A percentile compares a stretch with the other conserved stretches of the same genome.
Evolutionary conservation across 139 green algal genomes (phyloP).

Genomic region (Picochlorum sp.): DNA sequence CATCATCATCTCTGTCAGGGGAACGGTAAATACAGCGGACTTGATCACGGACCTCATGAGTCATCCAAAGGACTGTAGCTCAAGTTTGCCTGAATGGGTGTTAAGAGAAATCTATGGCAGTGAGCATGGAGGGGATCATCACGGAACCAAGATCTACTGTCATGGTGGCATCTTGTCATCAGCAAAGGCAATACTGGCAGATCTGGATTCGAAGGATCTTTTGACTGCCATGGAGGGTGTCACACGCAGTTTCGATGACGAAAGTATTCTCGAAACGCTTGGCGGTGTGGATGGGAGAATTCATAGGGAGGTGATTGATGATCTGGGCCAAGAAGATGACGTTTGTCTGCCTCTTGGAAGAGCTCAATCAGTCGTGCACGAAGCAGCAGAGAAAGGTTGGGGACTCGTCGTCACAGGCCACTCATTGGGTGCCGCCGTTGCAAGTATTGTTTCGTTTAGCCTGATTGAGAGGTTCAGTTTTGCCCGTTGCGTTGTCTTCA

Average conservation of each 20-base stretch:
- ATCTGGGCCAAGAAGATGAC: constrained; percentile 4
- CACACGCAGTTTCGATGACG: background rate
- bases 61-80: constrained; percentile 25
- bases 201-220: constrained; percentile 35
- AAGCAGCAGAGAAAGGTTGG: constrained; percentile 29
- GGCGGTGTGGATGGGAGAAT: background rate
- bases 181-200: constrained; percentile 34
- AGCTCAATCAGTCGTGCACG: constrained; percentile 16
- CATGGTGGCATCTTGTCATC: constrained; percentile 46
- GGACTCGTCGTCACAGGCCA: constrained; percentile 58
- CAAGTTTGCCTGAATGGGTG: constrained; percentile 34
- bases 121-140: background rate
- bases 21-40: constrained; percentile 20
- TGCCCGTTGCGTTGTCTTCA: constrained; percentile 47
- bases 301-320: background rate
- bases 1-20: constrained; percentile 45
- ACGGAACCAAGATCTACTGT: constrained; percentile 21
- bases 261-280: background rate
- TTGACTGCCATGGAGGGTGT: constrained; percentile 14
- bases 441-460: constrained; percentile 49
- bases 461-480: constrained; percentile 40
- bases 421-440: constrained; percentile 56
- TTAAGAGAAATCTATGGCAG: background rate
- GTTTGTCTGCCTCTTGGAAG: constrained; percentile 11
- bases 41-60: constrained; percentile 42